Base-by-base conservation (phyloP, 139 green algal genomes). In the Nannochloris sp. region DNA sequence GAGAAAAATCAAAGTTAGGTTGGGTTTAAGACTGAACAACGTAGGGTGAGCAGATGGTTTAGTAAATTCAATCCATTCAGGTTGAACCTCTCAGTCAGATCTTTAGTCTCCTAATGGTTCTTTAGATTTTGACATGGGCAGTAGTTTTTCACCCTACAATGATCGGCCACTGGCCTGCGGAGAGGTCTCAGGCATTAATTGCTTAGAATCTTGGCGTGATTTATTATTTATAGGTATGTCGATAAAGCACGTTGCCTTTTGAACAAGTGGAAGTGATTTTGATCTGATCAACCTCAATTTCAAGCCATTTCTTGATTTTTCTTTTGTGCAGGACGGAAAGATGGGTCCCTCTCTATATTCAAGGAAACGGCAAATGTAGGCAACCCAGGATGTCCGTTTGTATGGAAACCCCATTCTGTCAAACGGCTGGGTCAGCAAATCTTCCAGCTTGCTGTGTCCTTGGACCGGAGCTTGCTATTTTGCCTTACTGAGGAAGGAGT, bases 401-500 rank as follows among this genome's bases (percentile, higher is more conserved):
- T 51, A 19, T 51, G 42, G 42, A 51, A 51, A 51, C 19, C 42
- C 42, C 42, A 51, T 19, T 51, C 42, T 51, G 42, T 51, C 19
- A 51, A 51, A 19, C 42, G 42, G 19, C 42, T 51, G 19, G 42
- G 42, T 19, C 42, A 19, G 19, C 42, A 51, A 51, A 19, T 51
- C 19, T 19, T 51, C 19, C 42, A 51, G 42, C 42, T 51, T 19
- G 42, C 42, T 19, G 42, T 51, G 42, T 51, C 42, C 42, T 19
- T 27, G 19, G 42, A 51, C 42, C 42, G 42, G 19, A 51, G 42
- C 42, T 51, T 51, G 19, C 42, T 51, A 19, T 51, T 51, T 19
- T 51, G 19, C 42, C 42, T 51, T 19, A 51, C 42, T 27, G 42
- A 51, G 19, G 42, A 51, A 8, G 74, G 74, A 12, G 58, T 81